Base-by-base conservation (phyloP, 1,139 yeast species). In the Saccharomyces hybrid region DNA sequence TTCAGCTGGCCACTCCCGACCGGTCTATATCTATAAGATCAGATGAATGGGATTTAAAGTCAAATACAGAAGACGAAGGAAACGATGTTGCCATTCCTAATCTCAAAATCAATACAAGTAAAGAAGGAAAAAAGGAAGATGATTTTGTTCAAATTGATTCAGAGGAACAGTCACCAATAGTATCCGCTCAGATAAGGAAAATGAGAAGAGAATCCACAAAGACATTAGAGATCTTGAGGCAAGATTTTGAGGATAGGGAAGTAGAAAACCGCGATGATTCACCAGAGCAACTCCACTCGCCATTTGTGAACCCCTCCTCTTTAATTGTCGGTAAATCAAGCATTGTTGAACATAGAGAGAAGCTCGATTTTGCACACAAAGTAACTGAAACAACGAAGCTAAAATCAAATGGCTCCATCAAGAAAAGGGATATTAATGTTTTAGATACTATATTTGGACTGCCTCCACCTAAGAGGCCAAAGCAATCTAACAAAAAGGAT, bases 131-230 rank as follows among this genome's bases (percentile, higher is more conserved):
- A 47, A 47, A 29, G n/a, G 13, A 41, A 28, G 26, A 38, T 38
- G 29, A 48, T 26, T 53, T 51, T 13, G 49, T 49, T 7, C 41
- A 13, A 7, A 29, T 51, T 13, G 53, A 53, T 20, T 55, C 54
- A 29, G 63, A 61, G 38, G 58, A 38, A 2, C 44, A 61, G 28
- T 65, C 68, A 5, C 69, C 69, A 7, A 48, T 62, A 46, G 66
- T 64, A 5, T 42, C 61, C 29, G 61, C 60, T 4, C 67, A 64
- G 38, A 61, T 59, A 49, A 56, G 67, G 46, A 62, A 54, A 51
- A 58, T 55, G 51, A 51, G 56, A 14, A 55, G 65, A 54, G 61
- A 59, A 29, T 53, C 58, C n/a, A 55, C 62, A n/a, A 59, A 51
- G 46, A 59, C 62, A 1, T 28, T 61, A 47, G 63, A 56, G 41